Base-by-base conservation (phyloP, 257 asterid genomes). In the Nyctanthes arbortristis region DNA sequence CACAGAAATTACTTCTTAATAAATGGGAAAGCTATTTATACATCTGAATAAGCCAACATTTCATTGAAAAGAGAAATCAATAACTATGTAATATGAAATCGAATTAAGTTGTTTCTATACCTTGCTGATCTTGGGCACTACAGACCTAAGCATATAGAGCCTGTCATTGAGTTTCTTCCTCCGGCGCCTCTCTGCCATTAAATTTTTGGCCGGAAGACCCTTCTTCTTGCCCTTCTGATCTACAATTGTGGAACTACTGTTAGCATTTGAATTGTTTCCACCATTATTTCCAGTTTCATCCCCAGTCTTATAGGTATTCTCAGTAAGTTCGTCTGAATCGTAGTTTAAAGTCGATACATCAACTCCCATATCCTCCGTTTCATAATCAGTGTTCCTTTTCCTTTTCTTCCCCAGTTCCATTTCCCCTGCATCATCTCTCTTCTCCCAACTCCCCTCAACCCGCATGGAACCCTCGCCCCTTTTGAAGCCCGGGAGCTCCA, bases 61-160 rank as follows among this genome's bases (percentile, higher is more conserved):
- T 52, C 59, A 52, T 0, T 29, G 22, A 22, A 49, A 4, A 4
- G 22, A 49, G 29, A 0, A 45, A 45, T 45, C 55, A 45, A 45
- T 8, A n/a, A n/a, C 55, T 45, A 24, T 14, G 24, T 45, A n/a
- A 45, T 7, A 45, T 14, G 6, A 24, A 49, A 27, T 20, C 59
- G 14, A 22, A 52, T 31, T 52, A 18, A 52, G 10, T 20, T 52
- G 31, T 69, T 49, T 36, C 75, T 55, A 35, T 54, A 88, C 95
- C 95, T 88, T 88, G 91, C 95, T 88, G 43, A 88, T 88, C 68
- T 82, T 88, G 59, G 95, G 95, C 33, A 88, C 89, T 61, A 88
- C 86, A 47, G 95, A 88, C 65, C 95, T 81, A 75, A 88, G 82
- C 95, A 88, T 83, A 79, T 85, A 88, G 55, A 88, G 95, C 60